phyloP scores from a whole-genome alignment of 352 stramenopile genomes.

The Phytophthora agathidicida region DNA sequence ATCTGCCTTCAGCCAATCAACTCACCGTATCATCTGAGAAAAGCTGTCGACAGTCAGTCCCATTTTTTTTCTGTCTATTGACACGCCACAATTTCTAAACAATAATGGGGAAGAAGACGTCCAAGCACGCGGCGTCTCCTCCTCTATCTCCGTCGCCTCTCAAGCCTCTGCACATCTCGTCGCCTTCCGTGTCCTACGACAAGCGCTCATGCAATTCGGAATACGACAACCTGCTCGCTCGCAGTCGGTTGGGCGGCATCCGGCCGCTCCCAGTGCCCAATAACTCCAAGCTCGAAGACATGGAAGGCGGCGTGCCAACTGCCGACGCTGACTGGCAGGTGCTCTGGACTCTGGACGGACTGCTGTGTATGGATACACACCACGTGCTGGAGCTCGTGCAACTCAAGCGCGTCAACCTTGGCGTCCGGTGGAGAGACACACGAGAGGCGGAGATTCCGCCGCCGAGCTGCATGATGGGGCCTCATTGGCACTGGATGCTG shows the following conservation, averaged over 20 bases:
- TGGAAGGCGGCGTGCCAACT: not conserved
- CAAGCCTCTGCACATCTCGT: slow-evolving; percentile 25
- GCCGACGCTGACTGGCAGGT: slow-evolving; percentile 31
- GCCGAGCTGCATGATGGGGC: slow-evolving; percentile 70
- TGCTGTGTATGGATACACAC: slow-evolving; percentile 8
- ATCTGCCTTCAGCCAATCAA: no score
- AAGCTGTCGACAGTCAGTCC: no score
- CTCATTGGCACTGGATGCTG: slow-evolving; percentile 81
- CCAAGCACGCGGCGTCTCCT: not conserved
- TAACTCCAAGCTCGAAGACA: slow-evolving; percentile 21
- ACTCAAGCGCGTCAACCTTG: slow-evolving; percentile 60
- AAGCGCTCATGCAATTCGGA: slow-evolving; percentile 29
- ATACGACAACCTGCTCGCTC: slow-evolving; percentile 33
- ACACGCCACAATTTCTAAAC: no score
- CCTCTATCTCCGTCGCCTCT: slow-evolving; percentile 5
- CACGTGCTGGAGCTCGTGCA: slow-evolving; percentile 57
- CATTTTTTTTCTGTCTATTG: no score
- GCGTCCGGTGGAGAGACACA: slow-evolving; percentile 44
- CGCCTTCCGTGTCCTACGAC: slow-evolving; percentile 23
- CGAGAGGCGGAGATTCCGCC: slow-evolving; percentile 10
- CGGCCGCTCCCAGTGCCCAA: slow-evolving; percentile 16
- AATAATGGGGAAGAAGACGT: slow-evolving; percentile 7
- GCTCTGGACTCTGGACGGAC: slow-evolving; percentile 8
- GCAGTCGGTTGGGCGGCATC: slow-evolving; percentile 10
- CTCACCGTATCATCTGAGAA: no score